A percentile compares a stretch with the other conserved stretches of the same genome.
phyloP scores from a whole-genome alignment of 1,284 basidiomycete species.

The Microbotryomycetes sp. region DNA sequence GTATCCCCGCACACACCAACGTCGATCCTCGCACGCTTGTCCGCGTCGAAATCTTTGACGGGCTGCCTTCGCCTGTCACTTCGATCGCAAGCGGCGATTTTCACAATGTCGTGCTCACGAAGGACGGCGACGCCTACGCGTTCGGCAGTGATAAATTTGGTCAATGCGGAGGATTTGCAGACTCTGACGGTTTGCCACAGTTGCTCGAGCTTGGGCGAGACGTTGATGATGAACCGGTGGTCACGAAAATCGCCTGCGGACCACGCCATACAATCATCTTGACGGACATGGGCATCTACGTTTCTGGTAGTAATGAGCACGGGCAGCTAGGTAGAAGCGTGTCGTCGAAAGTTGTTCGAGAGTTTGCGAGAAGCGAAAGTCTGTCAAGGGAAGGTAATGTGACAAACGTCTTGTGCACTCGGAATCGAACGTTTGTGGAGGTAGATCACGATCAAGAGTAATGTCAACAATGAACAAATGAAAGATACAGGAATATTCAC shows the following conservation, averaged over 20 bases:
- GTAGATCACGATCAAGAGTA: background rate
- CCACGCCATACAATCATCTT: conserved; percentile 6
- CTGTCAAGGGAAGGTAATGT: background rate
- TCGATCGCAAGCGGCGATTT: conserved; percentile 12
- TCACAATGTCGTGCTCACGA: conserved; percentile 14
- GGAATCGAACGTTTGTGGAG: background rate
- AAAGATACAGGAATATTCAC: too few relatives aligned
- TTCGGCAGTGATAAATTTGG: conserved; percentile 14
- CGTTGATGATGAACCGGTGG: background rate
- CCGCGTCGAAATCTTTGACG: conserved; percentile 14
- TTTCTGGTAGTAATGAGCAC: conserved; percentile 6
- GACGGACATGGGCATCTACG: conserved; percentile 6
- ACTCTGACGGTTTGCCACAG: conserved; percentile 4
- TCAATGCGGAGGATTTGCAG: conserved; percentile 8
- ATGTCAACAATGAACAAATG: background rate
- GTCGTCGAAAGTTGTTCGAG: background rate
- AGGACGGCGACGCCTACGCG: conserved; percentile 8
- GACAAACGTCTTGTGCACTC: background rate
- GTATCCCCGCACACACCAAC: background rate
- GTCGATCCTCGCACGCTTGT: background rate
- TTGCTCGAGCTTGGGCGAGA: conserved; percentile 4
- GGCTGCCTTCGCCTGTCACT: background rate
- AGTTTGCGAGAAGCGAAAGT: background rate
- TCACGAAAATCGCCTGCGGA: conserved; percentile 5
- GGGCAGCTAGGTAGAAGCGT: background rate